Evolutionary conservation across 305 asterid genomes (phyloP).

Genomic region (Striga hermonthica): DNA sequence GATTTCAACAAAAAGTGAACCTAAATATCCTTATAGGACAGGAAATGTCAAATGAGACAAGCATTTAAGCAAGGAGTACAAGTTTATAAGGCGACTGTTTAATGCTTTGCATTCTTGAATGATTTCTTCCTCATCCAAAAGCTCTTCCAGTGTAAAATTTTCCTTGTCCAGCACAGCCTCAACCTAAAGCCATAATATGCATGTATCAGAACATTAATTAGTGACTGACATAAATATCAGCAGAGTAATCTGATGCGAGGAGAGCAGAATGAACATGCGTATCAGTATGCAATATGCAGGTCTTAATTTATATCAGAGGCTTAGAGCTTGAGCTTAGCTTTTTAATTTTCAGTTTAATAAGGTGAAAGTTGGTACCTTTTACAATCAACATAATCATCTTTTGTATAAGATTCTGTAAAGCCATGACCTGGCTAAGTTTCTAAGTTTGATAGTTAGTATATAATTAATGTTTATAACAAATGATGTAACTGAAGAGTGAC

Average conservation of each 20-base stretch:
- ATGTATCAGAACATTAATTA: constrained; percentile 20
- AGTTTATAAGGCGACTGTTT: constrained; percentile 92
- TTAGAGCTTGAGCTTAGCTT: constrained; percentile 12
- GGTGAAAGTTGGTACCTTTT: constrained; percentile 4
- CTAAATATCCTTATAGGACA: not conserved
- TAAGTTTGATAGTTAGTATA: too few relatives aligned
- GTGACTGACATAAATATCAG: not conserved
- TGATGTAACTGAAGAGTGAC: not conserved
- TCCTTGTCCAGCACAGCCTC: constrained; percentile 94
- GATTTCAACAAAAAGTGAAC: constrained; percentile 3
- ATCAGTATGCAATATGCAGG: not conserved
- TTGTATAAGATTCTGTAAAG: too few relatives aligned
- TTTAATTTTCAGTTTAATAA: constrained; percentile 15
- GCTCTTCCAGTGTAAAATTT: constrained; percentile 85
- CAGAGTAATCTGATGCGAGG: not conserved
- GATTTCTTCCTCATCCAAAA: constrained; percentile 95
- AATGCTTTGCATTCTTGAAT: constrained; percentile 98
- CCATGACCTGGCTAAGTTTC: too few relatives aligned
- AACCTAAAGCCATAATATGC: constrained; percentile 46
- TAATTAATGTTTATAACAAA: constrained; percentile 3
- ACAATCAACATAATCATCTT: not conserved
- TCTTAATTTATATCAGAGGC: not conserved
- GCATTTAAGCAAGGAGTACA: constrained; percentile 41
- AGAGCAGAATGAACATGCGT: constrained; percentile 25
- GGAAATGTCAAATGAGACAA: constrained; percentile 10